Conservation (phyloP, 2,329 filamentous ascomycete genomes). For the Aspergillus brunneoviolaceus region DNA sequence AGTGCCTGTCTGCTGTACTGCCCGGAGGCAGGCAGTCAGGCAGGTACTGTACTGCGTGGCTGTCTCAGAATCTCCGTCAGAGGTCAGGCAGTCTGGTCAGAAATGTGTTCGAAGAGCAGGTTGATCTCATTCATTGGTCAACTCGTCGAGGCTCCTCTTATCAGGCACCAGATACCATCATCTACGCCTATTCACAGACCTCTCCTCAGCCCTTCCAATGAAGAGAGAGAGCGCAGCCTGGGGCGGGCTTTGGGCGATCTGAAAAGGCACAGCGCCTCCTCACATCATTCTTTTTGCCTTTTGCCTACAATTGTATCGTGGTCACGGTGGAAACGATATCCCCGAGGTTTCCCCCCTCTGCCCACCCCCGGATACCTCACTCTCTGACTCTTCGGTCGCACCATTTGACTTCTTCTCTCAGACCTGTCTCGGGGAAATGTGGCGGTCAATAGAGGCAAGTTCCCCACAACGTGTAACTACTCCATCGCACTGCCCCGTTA, state of each 20-base stretch:
- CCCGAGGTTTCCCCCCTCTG: background rate
- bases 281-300: background rate
- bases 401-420: background rate
- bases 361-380: background rate
- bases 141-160: background rate
- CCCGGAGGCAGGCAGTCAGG: background rate
- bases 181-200: background rate
- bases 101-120: background rate
- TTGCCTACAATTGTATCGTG: background rate
- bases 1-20: slow-evolving; percentile 1
- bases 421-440: background rate
- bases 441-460: background rate
- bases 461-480: background rate
- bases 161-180: background rate
- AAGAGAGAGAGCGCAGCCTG: background rate
- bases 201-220: background rate
- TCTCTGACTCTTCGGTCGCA: background rate
- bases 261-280: background rate
- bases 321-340: background rate
- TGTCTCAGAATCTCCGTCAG: background rate
- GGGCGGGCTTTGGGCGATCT: background rate
- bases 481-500: background rate
- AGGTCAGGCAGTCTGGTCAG: background rate
- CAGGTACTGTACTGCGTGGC: background rate
- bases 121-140: background rate